phyloP scores from a whole-genome alignment of 2,329 filamentous ascomycete species.

The Apiospora hydei region DNA sequence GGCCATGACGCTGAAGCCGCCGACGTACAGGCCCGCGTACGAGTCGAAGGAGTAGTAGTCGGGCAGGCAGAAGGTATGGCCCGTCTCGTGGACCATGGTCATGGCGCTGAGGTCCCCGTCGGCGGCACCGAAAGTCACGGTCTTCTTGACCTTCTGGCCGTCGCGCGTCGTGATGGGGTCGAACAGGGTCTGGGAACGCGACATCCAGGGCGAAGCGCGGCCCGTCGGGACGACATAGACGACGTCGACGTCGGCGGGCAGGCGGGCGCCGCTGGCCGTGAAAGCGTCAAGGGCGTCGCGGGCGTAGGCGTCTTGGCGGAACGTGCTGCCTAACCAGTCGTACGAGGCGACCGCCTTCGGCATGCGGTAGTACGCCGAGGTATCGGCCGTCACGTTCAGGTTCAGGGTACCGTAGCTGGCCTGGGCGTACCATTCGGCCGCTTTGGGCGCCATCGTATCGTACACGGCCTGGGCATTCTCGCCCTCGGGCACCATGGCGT shows the following conservation, averaged over 20 bases:
- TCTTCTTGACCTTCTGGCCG: background rate
- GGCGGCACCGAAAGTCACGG: conserved; percentile 43
- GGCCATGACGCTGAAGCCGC: background rate
- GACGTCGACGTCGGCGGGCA: conserved; percentile 30
- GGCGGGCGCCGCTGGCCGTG: background rate
- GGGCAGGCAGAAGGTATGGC: conserved; percentile 8
- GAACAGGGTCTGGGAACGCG: conserved; percentile 38
- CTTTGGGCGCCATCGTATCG: conserved; percentile 36
- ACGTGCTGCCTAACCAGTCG: conserved; percentile 29
- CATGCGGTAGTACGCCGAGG: conserved; percentile 39
- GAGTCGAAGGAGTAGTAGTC: background rate
- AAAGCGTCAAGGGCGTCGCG: background rate
- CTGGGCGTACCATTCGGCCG: conserved; percentile 36
- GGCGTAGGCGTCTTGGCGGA: background rate
- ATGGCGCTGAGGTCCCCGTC: conserved; percentile 30
- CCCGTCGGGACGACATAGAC: conserved; percentile 41
- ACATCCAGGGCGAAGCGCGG: conserved; percentile 37
- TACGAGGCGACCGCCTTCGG: conserved; percentile 35
- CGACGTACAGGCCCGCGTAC: background rate
- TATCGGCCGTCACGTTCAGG: conserved; percentile 34
- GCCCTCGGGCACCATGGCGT: conserved; percentile 33
- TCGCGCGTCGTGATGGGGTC: conserved; percentile 36
- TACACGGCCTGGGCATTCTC: conserved; percentile 33
- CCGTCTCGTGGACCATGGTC: conserved; percentile 13
- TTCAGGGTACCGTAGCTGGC: conserved; percentile 35